Percentiles rank a stretch among this genome's conserved stretches.
Evolutionary conservation across 1,284 basidiomycete species (phyloP).

Genomic region (Trametes versicolor): DNA sequence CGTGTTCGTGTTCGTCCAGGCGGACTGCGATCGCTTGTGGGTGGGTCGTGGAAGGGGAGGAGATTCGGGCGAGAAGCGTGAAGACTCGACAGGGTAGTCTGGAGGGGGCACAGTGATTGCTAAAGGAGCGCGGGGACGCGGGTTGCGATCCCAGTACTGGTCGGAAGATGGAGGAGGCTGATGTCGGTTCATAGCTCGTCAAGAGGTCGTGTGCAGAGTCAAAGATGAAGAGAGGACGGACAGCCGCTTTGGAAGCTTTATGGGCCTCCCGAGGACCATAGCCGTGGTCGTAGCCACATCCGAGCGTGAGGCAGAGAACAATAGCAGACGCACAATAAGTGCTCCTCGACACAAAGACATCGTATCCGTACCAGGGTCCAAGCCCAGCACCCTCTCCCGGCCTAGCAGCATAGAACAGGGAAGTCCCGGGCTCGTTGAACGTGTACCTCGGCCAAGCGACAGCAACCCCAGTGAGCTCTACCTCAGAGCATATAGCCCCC

Average conservation of each 20-base stretch:
- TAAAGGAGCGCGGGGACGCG: constrained; percentile 38
- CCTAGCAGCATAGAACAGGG: background rate
- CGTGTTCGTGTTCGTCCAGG: constrained; percentile 38
- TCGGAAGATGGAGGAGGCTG: constrained; percentile 22
- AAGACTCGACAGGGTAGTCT: constrained; percentile 33
- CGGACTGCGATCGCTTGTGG: constrained; percentile 34
- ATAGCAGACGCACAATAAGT: constrained; percentile 31
- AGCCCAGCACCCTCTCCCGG: background rate
- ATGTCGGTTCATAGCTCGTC: constrained; percentile 18
- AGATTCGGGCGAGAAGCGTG: constrained; percentile 38
- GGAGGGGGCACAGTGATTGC: constrained; percentile 38
- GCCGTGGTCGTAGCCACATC: constrained; percentile 9
- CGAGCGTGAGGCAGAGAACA: constrained; percentile 30
- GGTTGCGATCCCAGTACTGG: constrained; percentile 33
- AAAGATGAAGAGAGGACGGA: constrained; percentile 18
- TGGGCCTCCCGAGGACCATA: constrained; percentile 21
- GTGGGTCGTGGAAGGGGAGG: constrained; percentile 21
- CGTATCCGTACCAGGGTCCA: constrained; percentile 2
- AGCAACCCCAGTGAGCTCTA: too few species aligned
- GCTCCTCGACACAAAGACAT: constrained; percentile 5
- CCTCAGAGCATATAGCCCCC: too few species aligned
- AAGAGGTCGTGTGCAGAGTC: constrained; percentile 17
- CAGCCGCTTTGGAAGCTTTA: constrained; percentile 20
- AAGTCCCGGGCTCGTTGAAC: background rate
- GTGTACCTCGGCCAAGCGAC: too few species aligned